Percentiles rank a stretch among this genome's conserved stretches.
These are phyloP conservation scores for Aspergillus ochraceoroseus DNA, from an alignment of 2,329 filamentous ascomycete species.

Conservation along the genomic window DNA sequence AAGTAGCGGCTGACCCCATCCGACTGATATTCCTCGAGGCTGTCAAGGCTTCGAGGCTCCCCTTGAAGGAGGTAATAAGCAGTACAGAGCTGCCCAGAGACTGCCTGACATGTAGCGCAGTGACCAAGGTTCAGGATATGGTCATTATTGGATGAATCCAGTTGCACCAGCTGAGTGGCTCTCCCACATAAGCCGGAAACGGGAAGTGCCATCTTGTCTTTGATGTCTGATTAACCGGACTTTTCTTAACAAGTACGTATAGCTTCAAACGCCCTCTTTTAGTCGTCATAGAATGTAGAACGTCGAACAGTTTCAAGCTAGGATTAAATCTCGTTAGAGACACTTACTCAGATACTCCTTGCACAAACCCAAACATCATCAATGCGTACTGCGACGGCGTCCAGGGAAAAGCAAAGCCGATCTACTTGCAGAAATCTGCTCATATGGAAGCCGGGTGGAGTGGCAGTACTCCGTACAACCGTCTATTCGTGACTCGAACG, in stretches of 20 bases:
- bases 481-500: too few species aligned
- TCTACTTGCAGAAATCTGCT: conserved; percentile 27
- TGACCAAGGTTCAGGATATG: conserved; percentile 46
- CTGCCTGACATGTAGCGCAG: conserved; percentile 49
- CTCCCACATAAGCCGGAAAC: conserved; percentile 32
- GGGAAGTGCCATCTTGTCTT: conserved; percentile 11
- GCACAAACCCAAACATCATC: too few species aligned
- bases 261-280: too few species aligned
- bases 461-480: not conserved
- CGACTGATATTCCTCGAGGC: conserved; percentile 44
- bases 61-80: conserved; percentile 43
- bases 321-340: too few species aligned
- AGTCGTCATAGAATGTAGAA: too few species aligned
- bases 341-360: too few species aligned
- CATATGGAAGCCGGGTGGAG: conserved; percentile 8
- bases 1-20: conserved; percentile 44
- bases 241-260: too few species aligned
- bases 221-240: not conserved
- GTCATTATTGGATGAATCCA: conserved; percentile 22
- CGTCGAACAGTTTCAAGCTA: too few species aligned
- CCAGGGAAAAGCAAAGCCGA: conserved; percentile 1
- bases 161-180: conserved; percentile 23
- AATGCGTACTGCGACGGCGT: too few species aligned
- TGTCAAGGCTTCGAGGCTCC: conserved; percentile 31
- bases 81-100: conserved; percentile 46